phyloP scores from a whole-genome alignment of 371 early-diverging fungal genomes.

The Parasitella parasitica region DNA sequence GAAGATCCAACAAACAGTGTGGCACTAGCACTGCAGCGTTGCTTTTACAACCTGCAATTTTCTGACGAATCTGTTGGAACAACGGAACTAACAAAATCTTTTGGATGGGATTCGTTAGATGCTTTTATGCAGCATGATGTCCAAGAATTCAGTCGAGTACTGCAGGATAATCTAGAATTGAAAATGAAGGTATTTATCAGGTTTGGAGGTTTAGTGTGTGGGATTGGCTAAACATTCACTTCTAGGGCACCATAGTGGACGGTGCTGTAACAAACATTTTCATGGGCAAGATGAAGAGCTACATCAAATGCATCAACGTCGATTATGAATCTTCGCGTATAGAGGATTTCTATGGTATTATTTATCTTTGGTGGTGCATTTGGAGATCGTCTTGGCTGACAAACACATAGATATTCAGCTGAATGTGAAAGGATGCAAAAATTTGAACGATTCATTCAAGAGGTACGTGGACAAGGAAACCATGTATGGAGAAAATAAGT shows the following conservation, averaged over 20 bases:
- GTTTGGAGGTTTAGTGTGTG: not conserved
- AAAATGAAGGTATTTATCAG: slow-evolving; percentile 82
- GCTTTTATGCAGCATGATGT: slow-evolving; percentile 97
- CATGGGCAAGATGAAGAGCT: slow-evolving; percentile 94
- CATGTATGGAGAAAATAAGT: slow-evolving; percentile 98
- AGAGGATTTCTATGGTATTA: slow-evolving; percentile 60
- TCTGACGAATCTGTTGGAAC: slow-evolving; percentile 65
- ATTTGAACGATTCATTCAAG: slow-evolving; percentile 87
- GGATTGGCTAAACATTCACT: not conserved
- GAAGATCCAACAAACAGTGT: slow-evolving; percentile 86
- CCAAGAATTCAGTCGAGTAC: slow-evolving; percentile 94
- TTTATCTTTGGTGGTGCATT: too few species aligned
- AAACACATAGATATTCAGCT: slow-evolving; percentile 79
- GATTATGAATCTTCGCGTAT: slow-evolving; percentile 90
- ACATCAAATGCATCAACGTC: slow-evolving; percentile 91
- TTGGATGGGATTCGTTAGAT: slow-evolving; percentile 96
- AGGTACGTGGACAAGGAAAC: slow-evolving; percentile 87
- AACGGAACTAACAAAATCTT: slow-evolving; percentile 91
- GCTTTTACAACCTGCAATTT: slow-evolving; percentile 89
- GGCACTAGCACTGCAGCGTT: slow-evolving; percentile 89
- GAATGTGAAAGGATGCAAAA: slow-evolving; percentile 91
- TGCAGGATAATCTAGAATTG: slow-evolving; percentile 92
- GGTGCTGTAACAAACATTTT: slow-evolving; percentile 92
- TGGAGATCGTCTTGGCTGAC: too few species aligned
- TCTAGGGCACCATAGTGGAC: slow-evolving; percentile 73